Evolutionary conservation across 2,329 filamentous ascomycete genomes (phyloP).

Genomic region (Neofusicoccum laricinum): DNA sequence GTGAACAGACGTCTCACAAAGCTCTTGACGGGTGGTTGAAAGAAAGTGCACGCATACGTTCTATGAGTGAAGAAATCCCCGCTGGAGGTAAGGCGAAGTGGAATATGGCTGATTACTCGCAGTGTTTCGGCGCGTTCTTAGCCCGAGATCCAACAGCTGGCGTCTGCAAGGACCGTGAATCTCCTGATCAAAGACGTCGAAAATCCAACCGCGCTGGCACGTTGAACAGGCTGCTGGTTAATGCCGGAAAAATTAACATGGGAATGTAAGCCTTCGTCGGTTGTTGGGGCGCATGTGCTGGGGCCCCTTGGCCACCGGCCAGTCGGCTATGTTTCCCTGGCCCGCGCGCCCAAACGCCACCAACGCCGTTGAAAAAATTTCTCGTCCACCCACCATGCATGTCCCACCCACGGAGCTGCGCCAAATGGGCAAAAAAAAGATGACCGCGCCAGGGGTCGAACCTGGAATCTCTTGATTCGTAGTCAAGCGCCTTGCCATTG

Average conservation of each 20-base stretch:
- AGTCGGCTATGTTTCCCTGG: constrained; percentile 3
- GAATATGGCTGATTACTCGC: no score
- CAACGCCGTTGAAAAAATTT: neutral
- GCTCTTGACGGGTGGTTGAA: no score
- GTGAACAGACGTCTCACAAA: no score
- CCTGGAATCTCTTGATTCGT: constrained; percentile 44
- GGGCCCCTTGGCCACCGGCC: neutral
- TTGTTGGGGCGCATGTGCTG: neutral
- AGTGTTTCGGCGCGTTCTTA: neutral
- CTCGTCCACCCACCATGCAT: neutral
- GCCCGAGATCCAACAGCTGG: neutral
- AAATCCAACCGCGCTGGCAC: neutral
- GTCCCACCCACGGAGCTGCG: neutral
- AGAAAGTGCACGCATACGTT: no score
- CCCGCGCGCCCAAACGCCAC: neutral
- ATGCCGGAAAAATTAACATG: neutral
- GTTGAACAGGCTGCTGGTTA: neutral
- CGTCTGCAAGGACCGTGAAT: neutral
- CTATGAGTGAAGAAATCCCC: no score
- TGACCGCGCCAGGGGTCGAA: constrained; percentile 22
- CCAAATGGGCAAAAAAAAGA: constrained; percentile 1
- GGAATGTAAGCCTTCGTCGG: neutral
- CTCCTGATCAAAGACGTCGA: neutral
- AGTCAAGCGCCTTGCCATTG: constrained; percentile 51
- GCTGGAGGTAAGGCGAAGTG: no score